Base-by-base conservation (phyloP, 192 early-diverging fungal species). In the Mortierella hygrophila region DNA sequence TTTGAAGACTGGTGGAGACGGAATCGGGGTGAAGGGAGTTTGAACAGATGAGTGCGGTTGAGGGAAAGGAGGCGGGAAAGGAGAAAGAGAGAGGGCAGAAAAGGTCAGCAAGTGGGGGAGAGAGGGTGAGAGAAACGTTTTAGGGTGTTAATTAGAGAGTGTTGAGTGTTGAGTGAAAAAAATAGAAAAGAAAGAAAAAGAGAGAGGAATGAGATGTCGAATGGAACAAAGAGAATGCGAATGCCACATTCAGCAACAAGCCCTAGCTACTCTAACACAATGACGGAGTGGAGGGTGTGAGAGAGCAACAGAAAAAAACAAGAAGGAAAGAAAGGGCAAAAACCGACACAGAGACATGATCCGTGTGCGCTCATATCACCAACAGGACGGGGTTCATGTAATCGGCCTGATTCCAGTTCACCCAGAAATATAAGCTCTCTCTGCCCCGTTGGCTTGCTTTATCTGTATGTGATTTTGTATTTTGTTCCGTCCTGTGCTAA, bases 371-470 rank as follows among this genome's bases (percentile, higher is more conserved):
- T 54, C 77, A 72, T 57, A 80, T 80, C 72, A 21, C 37, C 72
- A 80, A 80, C 35, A 72, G 60, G 46, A 80, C 72, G 78, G 68
- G 68, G 13, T 42, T 73, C 44, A 47, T 44, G 72, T 47, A 32
- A 20, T 78, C 76, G 37, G 83, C 29, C 70, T 76, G 78, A 85
- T 85, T 80, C 78, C 73, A 73, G 82, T 85, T 79, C 77, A 79
- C 63, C 32, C 82, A 55, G 26, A 42, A 2, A 20, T 8, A 15
- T 29, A 60, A n/a, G 6, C 29, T 23, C 23, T 26, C 11, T 72
- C 46, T 26, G 40, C 23, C 1, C 7, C 9, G 13, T 26, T 29
- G 46, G 8, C 42, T 40, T 47, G 38, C 5, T 37, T 8, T 29
- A 32, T 47, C n/a, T 52, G 21, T 13, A 37, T 41, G 3, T 72